These are phyloP conservation scores for Pelargonium fulgidum DNA, from an alignment of 441 rosid species.

Conservation along the genomic window DNA sequence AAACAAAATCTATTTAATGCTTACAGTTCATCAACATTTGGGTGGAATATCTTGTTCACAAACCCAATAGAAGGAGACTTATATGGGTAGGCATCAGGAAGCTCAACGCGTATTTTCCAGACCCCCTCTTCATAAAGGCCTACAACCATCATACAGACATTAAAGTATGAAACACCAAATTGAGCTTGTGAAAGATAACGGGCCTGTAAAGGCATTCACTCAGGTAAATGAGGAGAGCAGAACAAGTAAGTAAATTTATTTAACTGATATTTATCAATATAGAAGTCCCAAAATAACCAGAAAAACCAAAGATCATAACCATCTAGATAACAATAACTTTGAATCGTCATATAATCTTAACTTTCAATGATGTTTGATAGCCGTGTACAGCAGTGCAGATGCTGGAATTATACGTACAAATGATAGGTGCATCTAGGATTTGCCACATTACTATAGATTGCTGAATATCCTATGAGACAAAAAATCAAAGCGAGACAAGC, in stretches of 20 bases:
- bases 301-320: neutral
- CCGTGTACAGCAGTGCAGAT: neutral
- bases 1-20: constrained; percentile 19
- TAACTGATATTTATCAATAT: neutral
- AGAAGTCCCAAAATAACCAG: neutral
- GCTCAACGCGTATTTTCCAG: constrained; percentile 69
- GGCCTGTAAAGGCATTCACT: neutral
- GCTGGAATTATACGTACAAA: too few relatives aligned
- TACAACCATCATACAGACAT: constrained; percentile 27
- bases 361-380: neutral
- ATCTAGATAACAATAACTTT: too few relatives aligned
- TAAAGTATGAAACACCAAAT: constrained; percentile 7
- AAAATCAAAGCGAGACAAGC: neutral
- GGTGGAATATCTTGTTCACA: constrained; percentile 69
- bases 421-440: neutral
- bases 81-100: constrained; percentile 74
- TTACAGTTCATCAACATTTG: constrained; percentile 79
- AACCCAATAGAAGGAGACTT: constrained; percentile 73
- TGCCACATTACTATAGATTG: neutral
- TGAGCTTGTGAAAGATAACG: constrained; percentile 10
- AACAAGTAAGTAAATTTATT: neutral
- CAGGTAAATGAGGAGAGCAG: neutral
- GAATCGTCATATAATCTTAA: too few relatives aligned
- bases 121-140: constrained; percentile 69
- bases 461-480: neutral